phyloP scores from a whole-genome alignment of 1,139 yeast genomes.

The Sugiyamaella castrensis region DNA sequence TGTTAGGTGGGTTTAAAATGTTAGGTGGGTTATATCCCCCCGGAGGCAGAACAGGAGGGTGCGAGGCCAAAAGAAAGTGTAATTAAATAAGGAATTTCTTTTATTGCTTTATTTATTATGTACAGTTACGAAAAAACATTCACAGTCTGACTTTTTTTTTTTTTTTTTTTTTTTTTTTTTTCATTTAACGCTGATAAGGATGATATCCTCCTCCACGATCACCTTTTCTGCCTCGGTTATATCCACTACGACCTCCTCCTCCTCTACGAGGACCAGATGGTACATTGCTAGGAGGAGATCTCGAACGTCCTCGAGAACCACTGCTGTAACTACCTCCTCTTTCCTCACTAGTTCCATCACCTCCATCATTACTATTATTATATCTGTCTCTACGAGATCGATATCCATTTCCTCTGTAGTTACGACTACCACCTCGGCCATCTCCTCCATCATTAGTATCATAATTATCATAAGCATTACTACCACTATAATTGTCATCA shows the following conservation, averaged over 20 bases:
- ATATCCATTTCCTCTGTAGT: constrained; percentile 24
- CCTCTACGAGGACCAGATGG: constrained; percentile 10
- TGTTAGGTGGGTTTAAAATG: too few relatives aligned
- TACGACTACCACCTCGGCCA: constrained; percentile 18
- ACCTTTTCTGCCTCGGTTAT: constrained; percentile 18
- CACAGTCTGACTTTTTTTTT: too few relatives aligned
- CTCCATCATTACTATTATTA: neutral
- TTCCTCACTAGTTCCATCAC: neutral
- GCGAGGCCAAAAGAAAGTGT: too few relatives aligned
- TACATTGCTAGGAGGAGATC: constrained; percentile 3
- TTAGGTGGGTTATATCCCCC: too few relatives aligned
- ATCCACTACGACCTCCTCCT: constrained; percentile 18
- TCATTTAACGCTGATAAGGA: constrained; percentile 25
- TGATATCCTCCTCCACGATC: constrained; percentile 19
- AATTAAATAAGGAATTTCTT: too few relatives aligned
- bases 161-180: too few relatives aligned
- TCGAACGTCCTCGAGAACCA: neutral
- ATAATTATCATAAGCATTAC: constrained; percentile 20
- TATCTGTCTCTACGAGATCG: constrained; percentile 20
- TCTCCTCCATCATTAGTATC: constrained; percentile 19
- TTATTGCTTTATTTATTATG: too few relatives aligned
- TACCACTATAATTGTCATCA: constrained; percentile 26
- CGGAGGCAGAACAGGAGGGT: too few relatives aligned
- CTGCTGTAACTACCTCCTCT: neutral
- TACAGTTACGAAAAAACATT: too few relatives aligned